Conservation (phyloP, 2,329 filamentous ascomycete species). For the Penicillium hesseltinei region DNA sequence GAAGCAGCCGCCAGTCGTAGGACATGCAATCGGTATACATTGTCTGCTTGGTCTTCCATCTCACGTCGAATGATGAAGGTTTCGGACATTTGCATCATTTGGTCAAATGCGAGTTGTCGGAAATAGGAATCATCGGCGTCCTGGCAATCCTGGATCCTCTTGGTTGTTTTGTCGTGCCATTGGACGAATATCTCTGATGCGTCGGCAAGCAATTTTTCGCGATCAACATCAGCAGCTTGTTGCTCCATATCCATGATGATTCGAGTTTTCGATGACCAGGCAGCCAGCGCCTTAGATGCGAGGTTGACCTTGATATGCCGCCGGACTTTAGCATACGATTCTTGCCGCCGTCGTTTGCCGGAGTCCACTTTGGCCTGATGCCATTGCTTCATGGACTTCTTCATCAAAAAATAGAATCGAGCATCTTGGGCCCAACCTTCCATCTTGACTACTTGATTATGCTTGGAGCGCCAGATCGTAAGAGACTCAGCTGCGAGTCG, state of each 20-base stretch:
- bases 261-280: constrained; percentile 39
- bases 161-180: constrained; percentile 45
- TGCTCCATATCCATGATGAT: constrained; percentile 38
- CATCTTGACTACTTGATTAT: constrained; percentile 47
- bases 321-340: constrained; percentile 56
- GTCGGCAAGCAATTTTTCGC: constrained; percentile 34
- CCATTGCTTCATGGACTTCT: constrained; percentile 52
- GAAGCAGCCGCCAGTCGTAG: constrained; percentile 48
- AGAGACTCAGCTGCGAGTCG: constrained; percentile 43
- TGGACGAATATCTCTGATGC: constrained; percentile 38
- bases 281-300: constrained; percentile 43
- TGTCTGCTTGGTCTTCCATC: constrained; percentile 46
- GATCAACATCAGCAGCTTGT: constrained; percentile 39
- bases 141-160: constrained; percentile 33
- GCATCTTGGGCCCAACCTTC: constrained; percentile 56
- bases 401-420: constrained; percentile 56
- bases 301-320: constrained; percentile 55
- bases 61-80: constrained; percentile 33
- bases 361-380: constrained; percentile 50
- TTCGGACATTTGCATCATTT: constrained; percentile 40
- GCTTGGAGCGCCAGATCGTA: constrained; percentile 37
- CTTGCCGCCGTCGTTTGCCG: constrained; percentile 53
- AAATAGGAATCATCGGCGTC: constrained; percentile 41
- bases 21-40: constrained; percentile 48
- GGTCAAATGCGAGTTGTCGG: constrained; percentile 38